phyloP scores from a whole-genome alignment of 2,329 filamentous ascomycete species.

The Cladosporium velox region DNA sequence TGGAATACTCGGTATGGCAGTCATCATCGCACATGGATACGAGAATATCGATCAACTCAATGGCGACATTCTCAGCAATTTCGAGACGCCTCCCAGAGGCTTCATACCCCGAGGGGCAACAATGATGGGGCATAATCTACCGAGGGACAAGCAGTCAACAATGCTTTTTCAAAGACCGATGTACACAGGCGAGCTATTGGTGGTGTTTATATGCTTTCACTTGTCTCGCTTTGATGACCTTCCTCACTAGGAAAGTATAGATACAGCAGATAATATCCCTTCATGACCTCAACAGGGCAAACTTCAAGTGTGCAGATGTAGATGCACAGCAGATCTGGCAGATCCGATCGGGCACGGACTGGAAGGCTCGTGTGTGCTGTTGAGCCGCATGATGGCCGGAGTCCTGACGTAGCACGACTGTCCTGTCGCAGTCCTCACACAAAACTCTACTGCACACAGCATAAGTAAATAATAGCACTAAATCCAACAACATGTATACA shows the following conservation, averaged over 20 bases:
- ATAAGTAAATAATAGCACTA: background rate
- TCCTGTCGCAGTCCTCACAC: background rate
- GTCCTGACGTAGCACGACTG: background rate
- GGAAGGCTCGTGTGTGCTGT: background rate
- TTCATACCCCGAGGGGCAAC: slow-evolving; percentile 5
- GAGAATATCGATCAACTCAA: background rate
- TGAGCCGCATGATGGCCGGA: background rate
- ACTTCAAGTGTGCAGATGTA: background rate
- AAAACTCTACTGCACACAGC: background rate
- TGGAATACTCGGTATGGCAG: no score
- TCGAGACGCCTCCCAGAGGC: background rate
- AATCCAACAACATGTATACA: background rate
- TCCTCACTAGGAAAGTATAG: background rate
- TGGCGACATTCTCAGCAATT: background rate
- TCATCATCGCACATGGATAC: background rate
- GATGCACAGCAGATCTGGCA: slow-evolving; percentile 7
- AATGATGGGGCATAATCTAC: background rate
- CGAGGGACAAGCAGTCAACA: slow-evolving; percentile 6
- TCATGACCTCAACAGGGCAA: background rate
- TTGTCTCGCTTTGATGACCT: background rate
- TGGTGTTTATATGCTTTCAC: background rate
- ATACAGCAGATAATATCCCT: no score
- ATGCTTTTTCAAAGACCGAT: background rate
- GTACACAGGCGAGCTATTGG: background rate
- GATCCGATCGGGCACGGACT: slow-evolving; percentile 8